Conservation (phyloP, 441 rosid species). For the Aquilaria agallochum region DNA sequence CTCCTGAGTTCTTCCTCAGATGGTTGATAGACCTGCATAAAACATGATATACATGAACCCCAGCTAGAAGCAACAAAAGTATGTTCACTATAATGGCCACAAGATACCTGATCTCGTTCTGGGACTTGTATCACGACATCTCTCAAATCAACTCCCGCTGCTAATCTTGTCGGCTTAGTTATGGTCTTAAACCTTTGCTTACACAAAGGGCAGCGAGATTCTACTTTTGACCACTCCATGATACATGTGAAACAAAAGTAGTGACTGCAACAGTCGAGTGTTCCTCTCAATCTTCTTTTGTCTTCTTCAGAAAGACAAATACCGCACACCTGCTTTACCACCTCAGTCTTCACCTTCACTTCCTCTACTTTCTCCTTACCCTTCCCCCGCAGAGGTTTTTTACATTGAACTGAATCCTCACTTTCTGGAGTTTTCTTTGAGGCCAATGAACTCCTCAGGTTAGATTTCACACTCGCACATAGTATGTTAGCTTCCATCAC, state of each 20-base stretch:
- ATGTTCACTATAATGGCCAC: slow-evolving; percentile 4
- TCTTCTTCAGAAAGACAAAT: slow-evolving; percentile 96
- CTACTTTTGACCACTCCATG: slow-evolving; percentile 97
- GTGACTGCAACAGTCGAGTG: slow-evolving; percentile 82
- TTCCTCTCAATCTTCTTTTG: slow-evolving; percentile 79
- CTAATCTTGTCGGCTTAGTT: slow-evolving; percentile 74
- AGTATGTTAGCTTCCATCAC: slow-evolving; percentile 63
- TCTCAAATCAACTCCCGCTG: slow-evolving; percentile 68
- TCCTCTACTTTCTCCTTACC: slow-evolving; percentile 81
- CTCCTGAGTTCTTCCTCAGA: slow-evolving; percentile 97
- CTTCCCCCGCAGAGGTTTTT: slow-evolving; percentile 42
- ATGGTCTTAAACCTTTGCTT: slow-evolving; percentile 89
- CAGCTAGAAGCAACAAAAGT: slow-evolving; percentile 6
- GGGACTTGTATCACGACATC: slow-evolving; percentile 72
- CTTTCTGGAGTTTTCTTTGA: slow-evolving; percentile 35
- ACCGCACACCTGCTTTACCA: slow-evolving; percentile 75
- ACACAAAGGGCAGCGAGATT: slow-evolving; percentile 98
- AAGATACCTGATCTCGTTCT: slow-evolving; percentile 85
- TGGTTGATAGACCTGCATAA: slow-evolving; percentile 87
- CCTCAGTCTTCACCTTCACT: slow-evolving; percentile 39
- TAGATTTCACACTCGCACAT: slow-evolving; percentile 36
- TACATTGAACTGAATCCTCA: slow-evolving; percentile 38
- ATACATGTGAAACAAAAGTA: slow-evolving; percentile 96
- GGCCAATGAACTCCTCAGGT: slow-evolving; percentile 51
- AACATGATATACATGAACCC: slow-evolving; percentile 16